Evolutionary conservation across 164 flowering plant species (phyloP).

Genomic region (Umbilicus rupestris): DNA sequence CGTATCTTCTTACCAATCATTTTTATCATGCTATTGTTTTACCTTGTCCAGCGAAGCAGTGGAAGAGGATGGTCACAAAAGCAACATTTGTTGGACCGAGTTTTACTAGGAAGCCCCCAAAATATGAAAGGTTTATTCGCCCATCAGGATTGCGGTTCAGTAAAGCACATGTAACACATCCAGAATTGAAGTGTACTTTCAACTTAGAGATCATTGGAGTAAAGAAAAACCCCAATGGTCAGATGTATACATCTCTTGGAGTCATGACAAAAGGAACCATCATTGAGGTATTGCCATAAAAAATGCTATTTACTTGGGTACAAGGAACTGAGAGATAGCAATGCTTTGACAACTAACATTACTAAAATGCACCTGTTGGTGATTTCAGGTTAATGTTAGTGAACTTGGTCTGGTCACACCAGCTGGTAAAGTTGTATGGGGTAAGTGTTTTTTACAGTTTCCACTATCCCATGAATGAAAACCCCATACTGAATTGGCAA

Average conservation of each 20-base stretch:
- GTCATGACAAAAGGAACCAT: slow-evolving; percentile 91
- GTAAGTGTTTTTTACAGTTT: slow-evolving; percentile 23
- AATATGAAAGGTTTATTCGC: slow-evolving; percentile 93
- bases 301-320: neutral
- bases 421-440: slow-evolving; percentile 98
- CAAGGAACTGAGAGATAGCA: neutral
- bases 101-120: slow-evolving; percentile 95
- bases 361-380: neutral
- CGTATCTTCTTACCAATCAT: neutral
- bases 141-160: slow-evolving; percentile 81
- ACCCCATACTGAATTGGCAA: neutral
- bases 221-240: slow-evolving; percentile 95
- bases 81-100: slow-evolving; percentile 89
- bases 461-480: neutral
- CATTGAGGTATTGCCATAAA: slow-evolving; percentile 54
- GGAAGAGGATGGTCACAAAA: slow-evolving; percentile 98
- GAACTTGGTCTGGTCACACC: slow-evolving; percentile 97
- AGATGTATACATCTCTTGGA: slow-evolving; percentile 92
- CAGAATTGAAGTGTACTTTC: slow-evolving; percentile 93
- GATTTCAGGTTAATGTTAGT: slow-evolving; percentile 75
- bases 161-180: slow-evolving; percentile 97
- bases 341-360: neutral
- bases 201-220: slow-evolving; percentile 91
- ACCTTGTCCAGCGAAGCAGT: slow-evolving; percentile 66
- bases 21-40: neutral